Percentiles rank a stretch among this genome's conserved stretches.
These are phyloP conservation scores for Omphalea diandra DNA, from an alignment of 441 rosid genomes.

Conservation along the genomic window DNA sequence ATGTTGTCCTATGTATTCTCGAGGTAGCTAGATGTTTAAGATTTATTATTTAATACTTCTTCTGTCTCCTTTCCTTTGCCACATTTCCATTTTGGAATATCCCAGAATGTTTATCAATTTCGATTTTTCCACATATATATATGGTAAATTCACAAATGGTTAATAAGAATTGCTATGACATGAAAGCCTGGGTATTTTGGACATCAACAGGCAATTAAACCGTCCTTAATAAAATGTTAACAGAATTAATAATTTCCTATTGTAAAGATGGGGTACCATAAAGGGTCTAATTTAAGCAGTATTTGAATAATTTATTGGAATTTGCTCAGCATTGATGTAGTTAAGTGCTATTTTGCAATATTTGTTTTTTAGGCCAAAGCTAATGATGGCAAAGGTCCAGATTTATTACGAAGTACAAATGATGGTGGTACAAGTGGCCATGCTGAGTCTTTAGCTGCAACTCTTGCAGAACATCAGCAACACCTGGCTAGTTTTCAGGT, in stretches of 20 bases:
- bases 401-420: conserved; percentile 67
- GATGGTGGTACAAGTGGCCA: conserved; percentile 87
- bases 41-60: background rate
- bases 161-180: background rate
- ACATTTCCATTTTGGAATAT: background rate
- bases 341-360: conserved; percentile 19
- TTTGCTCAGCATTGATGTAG: conserved; percentile 7
- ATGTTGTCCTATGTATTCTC: background rate
- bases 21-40: background rate
- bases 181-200: background rate
- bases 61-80: background rate
- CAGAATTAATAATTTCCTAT: conserved; percentile 1
- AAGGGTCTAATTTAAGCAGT: background rate
- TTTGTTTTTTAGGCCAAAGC: conserved; percentile 72
- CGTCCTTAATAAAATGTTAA: background rate
- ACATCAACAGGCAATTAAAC: background rate
- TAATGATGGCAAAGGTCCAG: conserved; percentile 98
- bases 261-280: background rate
- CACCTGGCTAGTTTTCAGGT: conserved; percentile 99
- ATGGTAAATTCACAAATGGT: background rate
- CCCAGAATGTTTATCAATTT: background rate
- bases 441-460: conserved; percentile 86
- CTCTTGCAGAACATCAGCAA: conserved; percentile 95
- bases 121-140: background rate
- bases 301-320: conserved; percentile 14